A percentile compares a stretch with the other conserved stretches of the same genome.
These are phyloP conservation scores for Ceratocystis cacaofunesta DNA, from an alignment of 2,329 filamentous ascomycete species.

Conservation along the genomic window DNA sequence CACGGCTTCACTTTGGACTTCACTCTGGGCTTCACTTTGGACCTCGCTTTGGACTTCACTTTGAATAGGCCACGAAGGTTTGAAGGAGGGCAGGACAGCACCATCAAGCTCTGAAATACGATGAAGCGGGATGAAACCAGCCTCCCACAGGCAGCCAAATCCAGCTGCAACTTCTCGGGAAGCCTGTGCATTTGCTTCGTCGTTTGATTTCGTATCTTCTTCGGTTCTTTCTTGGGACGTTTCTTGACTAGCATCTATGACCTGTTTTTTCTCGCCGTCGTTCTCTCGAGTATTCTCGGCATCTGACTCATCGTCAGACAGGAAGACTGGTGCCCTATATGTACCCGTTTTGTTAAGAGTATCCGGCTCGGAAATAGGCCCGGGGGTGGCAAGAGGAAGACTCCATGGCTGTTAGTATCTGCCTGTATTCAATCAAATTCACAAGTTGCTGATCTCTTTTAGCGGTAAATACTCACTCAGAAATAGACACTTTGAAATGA, in stretches of 20 bases:
- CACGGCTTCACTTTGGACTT: no score
- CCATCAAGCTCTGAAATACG: no score
- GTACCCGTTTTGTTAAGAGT: not conserved
- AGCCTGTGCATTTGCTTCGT: not conserved
- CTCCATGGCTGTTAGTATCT: no score
- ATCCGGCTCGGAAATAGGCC: not conserved
- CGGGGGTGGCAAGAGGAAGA: not conserved
- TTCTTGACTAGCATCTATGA: no score
- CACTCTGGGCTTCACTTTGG: no score
- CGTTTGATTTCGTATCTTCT: not conserved
- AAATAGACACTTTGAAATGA: not conserved
- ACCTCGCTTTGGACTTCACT: no score
- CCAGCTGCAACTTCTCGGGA: not conserved
- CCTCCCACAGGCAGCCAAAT: not conserved
- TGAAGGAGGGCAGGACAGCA: no score
- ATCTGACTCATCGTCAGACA: slow-evolving; percentile 14
- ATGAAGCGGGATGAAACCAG: not conserved
- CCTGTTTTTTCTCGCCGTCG: no score
- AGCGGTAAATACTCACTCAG: not conserved
- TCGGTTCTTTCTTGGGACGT: not conserved
- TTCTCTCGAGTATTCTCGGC: not conserved
- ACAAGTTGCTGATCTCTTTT: not conserved
- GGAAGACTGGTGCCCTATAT: slow-evolving; percentile 8
- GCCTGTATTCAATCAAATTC: no score
- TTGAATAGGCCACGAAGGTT: no score